phyloP scores from a whole-genome alignment of 805 yeast species.

The Metschnikowia colocasiae region DNA sequence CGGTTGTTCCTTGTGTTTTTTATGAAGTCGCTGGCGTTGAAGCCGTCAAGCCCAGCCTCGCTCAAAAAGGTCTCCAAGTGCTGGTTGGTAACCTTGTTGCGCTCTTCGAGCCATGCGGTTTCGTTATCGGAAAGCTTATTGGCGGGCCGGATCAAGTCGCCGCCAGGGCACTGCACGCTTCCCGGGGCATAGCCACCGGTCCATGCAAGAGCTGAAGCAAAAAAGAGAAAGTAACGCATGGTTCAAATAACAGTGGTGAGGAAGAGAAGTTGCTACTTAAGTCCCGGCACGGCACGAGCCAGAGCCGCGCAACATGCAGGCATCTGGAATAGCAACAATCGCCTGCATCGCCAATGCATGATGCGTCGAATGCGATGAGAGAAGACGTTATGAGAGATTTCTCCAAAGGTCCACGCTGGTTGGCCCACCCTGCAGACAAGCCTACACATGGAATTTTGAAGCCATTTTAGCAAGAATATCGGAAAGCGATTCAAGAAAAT shows the following conservation, averaged over 20 bases:
- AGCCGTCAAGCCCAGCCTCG: slow-evolving; percentile 45
- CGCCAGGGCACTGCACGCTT: slow-evolving; percentile 15
- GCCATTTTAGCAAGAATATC: too few relatives aligned
- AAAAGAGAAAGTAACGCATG: slow-evolving; percentile 9
- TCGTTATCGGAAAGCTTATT: slow-evolving; percentile 11
- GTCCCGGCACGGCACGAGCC: background rate
- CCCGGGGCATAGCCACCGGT: slow-evolving; percentile 19
- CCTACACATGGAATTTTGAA: too few relatives aligned
- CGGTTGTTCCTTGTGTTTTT: slow-evolving; percentile 27
- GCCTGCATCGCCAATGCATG: background rate
- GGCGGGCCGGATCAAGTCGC: slow-evolving; percentile 14
- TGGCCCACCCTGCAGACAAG: too few relatives aligned
- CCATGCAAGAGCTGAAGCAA: slow-evolving; percentile 15
- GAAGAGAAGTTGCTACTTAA: background rate
- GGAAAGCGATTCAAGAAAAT: too few relatives aligned
- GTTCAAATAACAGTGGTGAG: background rate
- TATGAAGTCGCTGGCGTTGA: slow-evolving; percentile 43
- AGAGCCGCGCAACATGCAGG: background rate
- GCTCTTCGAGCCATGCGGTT: slow-evolving; percentile 14
- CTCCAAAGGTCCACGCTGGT: too few relatives aligned
- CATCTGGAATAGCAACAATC: background rate
- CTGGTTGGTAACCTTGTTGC: slow-evolving; percentile 40
- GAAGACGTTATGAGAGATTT: background rate
- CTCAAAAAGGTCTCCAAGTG: slow-evolving; percentile 45
- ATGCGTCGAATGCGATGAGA: background rate